Evolutionary conservation across 306 rosid genomes (phyloP).

Genomic region (Glycine soja): DNA sequence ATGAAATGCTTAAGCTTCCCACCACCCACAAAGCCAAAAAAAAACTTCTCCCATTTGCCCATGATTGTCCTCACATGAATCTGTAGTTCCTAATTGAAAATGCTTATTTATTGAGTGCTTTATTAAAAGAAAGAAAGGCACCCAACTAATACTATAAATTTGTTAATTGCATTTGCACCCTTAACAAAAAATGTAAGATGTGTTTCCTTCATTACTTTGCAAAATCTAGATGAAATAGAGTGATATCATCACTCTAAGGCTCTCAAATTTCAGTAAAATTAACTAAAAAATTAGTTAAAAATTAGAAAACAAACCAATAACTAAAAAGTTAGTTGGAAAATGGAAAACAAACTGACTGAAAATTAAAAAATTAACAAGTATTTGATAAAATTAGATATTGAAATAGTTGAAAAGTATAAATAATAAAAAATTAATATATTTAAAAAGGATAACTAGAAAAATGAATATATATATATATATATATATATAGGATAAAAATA

Average conservation of each 20-base stretch:
- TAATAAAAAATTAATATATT: no score
- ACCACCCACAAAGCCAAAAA: conserved; percentile 18
- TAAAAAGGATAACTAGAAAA: no score
- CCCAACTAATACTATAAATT: background rate
- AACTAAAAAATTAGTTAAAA: no score
- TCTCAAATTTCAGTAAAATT: no score
- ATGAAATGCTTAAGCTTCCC: conserved; percentile 3
- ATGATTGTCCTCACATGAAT: conserved; percentile 59
- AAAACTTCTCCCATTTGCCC: conserved; percentile 39
- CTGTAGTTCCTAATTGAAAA: background rate
- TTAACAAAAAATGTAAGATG: background rate
- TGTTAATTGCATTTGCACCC: conserved; percentile 4
- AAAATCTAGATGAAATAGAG: conserved; percentile 17
- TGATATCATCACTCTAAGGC: conserved; percentile 1
- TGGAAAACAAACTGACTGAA: no score
- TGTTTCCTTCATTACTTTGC: background rate
- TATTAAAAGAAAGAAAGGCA: conserved; percentile 4
- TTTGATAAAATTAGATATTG: no score
- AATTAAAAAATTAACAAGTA: no score
- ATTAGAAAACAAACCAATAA: no score
- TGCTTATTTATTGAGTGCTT: conserved; percentile 7
- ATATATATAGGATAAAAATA: no score
- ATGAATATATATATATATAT: no score
- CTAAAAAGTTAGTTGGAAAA: no score
- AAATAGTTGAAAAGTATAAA: no score